Evolutionary conservation across 2,329 filamentous ascomycete species (phyloP).

Genomic region (Phaeomoniella chlamydospora): DNA sequence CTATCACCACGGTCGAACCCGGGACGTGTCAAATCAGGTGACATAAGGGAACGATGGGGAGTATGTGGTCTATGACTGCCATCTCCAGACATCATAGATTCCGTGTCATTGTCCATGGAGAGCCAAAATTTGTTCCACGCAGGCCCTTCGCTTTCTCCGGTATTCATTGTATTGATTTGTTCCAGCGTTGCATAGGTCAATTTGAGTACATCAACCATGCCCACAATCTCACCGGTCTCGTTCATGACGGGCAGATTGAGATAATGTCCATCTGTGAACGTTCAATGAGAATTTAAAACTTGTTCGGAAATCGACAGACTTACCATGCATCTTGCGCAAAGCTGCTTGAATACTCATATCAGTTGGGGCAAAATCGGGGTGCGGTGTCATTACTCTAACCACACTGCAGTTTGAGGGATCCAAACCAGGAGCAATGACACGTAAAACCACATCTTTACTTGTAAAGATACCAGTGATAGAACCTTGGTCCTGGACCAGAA

Average conservation of each 20-base stretch:
- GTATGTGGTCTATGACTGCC: constrained; percentile 60
- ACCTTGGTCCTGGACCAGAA: constrained; percentile 90
- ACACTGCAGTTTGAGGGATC: constrained; percentile 94
- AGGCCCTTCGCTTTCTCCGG: constrained; percentile 77
- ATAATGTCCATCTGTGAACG: constrained; percentile 72
- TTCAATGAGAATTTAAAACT: constrained; percentile 7
- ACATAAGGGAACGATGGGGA: constrained; percentile 62
- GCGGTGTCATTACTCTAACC: constrained; percentile 96
- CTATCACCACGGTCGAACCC: constrained; percentile 61
- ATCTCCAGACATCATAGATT: constrained; percentile 90
- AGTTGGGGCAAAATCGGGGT: constrained; percentile 95
- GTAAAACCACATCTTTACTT: constrained; percentile 95
- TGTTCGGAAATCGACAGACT: constrained; percentile 19
- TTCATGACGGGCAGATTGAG: constrained; percentile 98
- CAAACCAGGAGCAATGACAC: constrained; percentile 90
- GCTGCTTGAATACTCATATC: constrained; percentile 99
- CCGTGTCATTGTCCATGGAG: constrained; percentile 84
- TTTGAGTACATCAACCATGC: constrained; percentile 98
- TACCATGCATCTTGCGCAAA: constrained; percentile 96
- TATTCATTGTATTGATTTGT: constrained; percentile 79
- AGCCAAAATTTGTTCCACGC: constrained; percentile 99
- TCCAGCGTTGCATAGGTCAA: constrained; percentile 95
- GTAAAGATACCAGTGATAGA: constrained; percentile 98
- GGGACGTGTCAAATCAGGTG: constrained; percentile 55
- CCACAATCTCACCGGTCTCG: constrained; percentile 88